Base-by-base conservation (phyloP, 148 eudicot genomes). In the Persicaria tinctoria region DNA sequence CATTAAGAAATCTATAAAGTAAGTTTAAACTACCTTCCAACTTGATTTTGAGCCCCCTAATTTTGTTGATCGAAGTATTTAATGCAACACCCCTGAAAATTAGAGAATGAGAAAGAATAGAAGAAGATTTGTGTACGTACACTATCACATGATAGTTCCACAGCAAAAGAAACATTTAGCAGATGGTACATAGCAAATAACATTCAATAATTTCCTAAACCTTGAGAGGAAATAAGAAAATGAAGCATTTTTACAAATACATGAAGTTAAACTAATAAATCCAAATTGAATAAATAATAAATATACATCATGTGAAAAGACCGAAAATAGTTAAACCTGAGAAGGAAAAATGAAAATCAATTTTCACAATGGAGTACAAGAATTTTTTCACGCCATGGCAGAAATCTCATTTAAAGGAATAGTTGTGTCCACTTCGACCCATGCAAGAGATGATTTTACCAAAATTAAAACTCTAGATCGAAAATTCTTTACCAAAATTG, bases 61-160 rank as follows among this genome's bases (percentile, higher is more conserved):
- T 82, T 84, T 93, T 13, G 92, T 75, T 38, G 88, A 83, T 79
- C 91, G 87, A 78, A 93, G 96, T 96, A 93, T 93, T 85, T 93
- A 96, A 74, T 81, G 77, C 77, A 93, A 81, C 77, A 93, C 83
- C 70, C 98, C 93, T 91, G 84, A 63, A 68, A 27, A 70, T 54
- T 59, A 59, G n/a, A 64, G 17, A 73, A 50, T 46, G 51, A 14
- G 77, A 41, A 47, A 68, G 53, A 73, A 54, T 20, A 51, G 66
- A 32, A 49, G 44, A 38, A 55, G n/a, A n/a, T n/a, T n/a, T n/a
- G n/a, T n/a, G n/a, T n/a, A n/a, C n/a, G 23, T 32, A 0, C 6
- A 41, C 0, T 16, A 32, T 27, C 70, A 32, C 5, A n/a, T 18
- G 32, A 44, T 66, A 23, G 14, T 38, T 66, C 46, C 45, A 27